Base-by-base conservation (phyloP, 1,284 basidiomycete genomes). In the Exsudoporus floridanus region DNA sequence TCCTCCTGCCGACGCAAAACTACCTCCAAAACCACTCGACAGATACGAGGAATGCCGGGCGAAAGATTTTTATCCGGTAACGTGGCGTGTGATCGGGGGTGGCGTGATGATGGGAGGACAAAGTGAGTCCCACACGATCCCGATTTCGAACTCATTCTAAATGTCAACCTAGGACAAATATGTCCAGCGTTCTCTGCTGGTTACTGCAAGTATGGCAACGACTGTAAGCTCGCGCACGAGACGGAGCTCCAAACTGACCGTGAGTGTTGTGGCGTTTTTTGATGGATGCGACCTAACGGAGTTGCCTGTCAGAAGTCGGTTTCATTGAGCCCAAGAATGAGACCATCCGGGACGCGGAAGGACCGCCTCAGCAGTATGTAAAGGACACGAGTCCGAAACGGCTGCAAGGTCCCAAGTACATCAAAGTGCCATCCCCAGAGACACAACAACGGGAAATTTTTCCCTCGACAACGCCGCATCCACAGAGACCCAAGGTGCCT, bases 51-150 rank as follows among this genome's bases (percentile, higher is more conserved):
- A 65, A 6, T 52, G 1, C 42, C 62, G 53, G 14, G 36, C 55
- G n/a, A 60, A 28, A 13, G 65, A 58, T 46, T 68, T 48, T 50
- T 70, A 70, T 51, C 76, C 76, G 34, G 67, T 78, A 38, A 70
- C 70, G 7, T 79, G 77, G 77, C 70, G 77, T 34, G 76, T 78
- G 14, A 73, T 78, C 23, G 75, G 78, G 4, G 77, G 77, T 13
- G 78, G 77, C 3, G 78, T 79, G 27, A 77, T 73, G 75, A 73
- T 78, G 70, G 69, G 77, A 44, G 77, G 77, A 8, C 62, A 64
- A 28, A 60, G 76, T 74, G 58, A 56, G 74, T 66, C 19, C 23
- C 23, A 23, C 21, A 45, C 34, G 31, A 10, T 44, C 9, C 23
- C 19, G 23, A 18, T 23, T 16, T 5, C 13, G 23, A 30, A 39